These are phyloP conservation scores for Sphaerostilbella broomeana DNA, from an alignment of 2,329 filamentous ascomycete species.

Conservation along the genomic window DNA sequence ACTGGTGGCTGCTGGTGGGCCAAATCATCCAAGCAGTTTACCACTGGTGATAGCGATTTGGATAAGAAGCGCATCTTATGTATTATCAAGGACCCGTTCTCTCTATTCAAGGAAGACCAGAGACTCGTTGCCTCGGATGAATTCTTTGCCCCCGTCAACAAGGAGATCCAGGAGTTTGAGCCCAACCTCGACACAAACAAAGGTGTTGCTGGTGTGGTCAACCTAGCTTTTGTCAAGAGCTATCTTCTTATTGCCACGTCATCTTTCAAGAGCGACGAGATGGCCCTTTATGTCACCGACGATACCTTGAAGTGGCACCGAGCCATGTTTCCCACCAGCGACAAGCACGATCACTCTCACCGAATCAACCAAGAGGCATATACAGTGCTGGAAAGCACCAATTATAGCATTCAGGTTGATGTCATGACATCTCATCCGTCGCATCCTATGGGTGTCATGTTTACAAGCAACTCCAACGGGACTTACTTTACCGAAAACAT, in stretches of 20 bases:
- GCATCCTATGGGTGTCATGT: conserved; percentile 75
- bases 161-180: conserved; percentile 58
- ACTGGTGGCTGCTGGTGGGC: conserved; percentile 84
- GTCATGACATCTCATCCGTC: conserved; percentile 65
- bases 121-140: conserved; percentile 75
- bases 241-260: conserved; percentile 79
- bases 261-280: conserved; percentile 74
- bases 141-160: conserved; percentile 58
- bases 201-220: conserved; percentile 72
- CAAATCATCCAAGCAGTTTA: conserved; percentile 67
- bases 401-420: conserved; percentile 96
- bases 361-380: conserved; percentile 74
- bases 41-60: conserved; percentile 56
- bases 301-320: conserved; percentile 85
- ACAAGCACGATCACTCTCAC: conserved; percentile 64
- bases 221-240: conserved; percentile 76
- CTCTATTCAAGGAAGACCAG: conserved; percentile 65
- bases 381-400: conserved; percentile 90
- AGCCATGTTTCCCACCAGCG: conserved; percentile 77
- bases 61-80: conserved; percentile 72
- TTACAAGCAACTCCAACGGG: conserved; percentile 95
- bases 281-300: conserved; percentile 83
- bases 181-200: conserved; percentile 68
- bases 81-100: conserved; percentile 67
- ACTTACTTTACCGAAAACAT: conserved; percentile 92